Evolutionary conservation across 2,329 filamentous ascomycete genomes (phyloP), one percentile per base, ranked within the genome.

Genomic region (Phyllosticta citriasiana): DNA sequence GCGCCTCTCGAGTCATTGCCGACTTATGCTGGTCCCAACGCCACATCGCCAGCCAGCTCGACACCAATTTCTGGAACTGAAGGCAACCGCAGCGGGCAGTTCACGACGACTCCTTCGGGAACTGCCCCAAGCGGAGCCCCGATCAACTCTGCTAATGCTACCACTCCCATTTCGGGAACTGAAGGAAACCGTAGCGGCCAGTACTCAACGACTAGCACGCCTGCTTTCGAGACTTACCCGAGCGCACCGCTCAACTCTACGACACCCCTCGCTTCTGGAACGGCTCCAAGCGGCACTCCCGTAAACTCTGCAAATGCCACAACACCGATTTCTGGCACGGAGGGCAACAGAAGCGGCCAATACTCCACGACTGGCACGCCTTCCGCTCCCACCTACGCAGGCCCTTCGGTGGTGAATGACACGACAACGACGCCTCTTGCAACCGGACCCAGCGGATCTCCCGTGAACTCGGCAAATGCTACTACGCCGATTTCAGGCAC

Each of bases 251-350:
- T 53, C 16, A 61, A 59, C 24, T 60, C 62, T 12, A 55, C 58
- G 12, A 52, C 50, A n/a, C 9, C 61, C 33, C 1, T 16, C 33
- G 33, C 33, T 14, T 40, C 10, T 5, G 33, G 33, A 40, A 40
- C 33, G 16, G 57, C 58, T 58, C 5, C 65, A 2, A 67, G 64
- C 53, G 64, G 54, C 22, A 55, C 63, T 4, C 64, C 64, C 4
- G 26, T 61, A 12, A 62, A 63, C 14, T 65, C 64, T 4, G 55
- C 59, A 2, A 65, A 62, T 10, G 59, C 66, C 16, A 66, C 68
- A 0, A n/a, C 63, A 0, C 65, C 64, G 6, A 9, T 66, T 27
- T 66, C 67, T 50, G 65, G 53, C 24, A 50, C 33, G 1, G n/a
- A 55, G 5, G 58, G 24, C 19, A 3, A 19, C 7, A 30, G 53